Conservation (phyloP, 805 yeast genomes). For the Starmerella scarabaei region DNA sequence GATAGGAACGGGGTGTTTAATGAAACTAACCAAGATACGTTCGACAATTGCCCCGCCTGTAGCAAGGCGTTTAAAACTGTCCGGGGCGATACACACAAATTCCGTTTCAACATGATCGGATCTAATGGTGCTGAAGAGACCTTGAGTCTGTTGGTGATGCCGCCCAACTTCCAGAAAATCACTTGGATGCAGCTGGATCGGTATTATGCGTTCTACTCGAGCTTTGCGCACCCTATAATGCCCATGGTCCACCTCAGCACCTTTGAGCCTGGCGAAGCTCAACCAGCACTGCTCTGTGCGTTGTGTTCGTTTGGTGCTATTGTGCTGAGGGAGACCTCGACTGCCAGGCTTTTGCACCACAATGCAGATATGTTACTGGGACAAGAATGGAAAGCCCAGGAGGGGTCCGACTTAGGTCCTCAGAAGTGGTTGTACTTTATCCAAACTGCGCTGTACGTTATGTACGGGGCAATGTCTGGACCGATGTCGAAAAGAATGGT, state of each 20-base stretch:
- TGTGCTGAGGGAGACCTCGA: background rate
- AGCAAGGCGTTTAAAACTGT: background rate
- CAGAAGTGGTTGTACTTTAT: constrained; percentile 3
- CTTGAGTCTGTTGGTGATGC: background rate
- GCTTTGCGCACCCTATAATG: background rate
- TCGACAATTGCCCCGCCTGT: constrained; percentile 1
- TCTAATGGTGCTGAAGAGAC: background rate
- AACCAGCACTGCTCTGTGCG: constrained; percentile 5
- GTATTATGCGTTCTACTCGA: background rate
- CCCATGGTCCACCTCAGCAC: constrained; percentile 2
- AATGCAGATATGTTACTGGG: background rate
- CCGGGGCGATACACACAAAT: constrained; percentile 1
- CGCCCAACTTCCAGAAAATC: background rate
- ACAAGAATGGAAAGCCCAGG: background rate
- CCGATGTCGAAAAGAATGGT: background rate
- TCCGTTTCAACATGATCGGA: background rate
- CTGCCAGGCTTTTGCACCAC: background rate
- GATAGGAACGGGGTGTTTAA: background rate
- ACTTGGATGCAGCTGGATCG: background rate
- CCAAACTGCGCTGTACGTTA: background rate
- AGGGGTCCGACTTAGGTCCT: background rate
- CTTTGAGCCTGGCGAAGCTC: background rate
- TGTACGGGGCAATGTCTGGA: background rate
- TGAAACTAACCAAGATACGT: background rate
- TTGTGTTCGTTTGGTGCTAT: constrained; percentile 1